Percentiles rank a stretch among this genome's conserved stretches.
Conservation (phyloP, 192 early-diverging fungal species). For the Entomortierella lignicola region DNA sequence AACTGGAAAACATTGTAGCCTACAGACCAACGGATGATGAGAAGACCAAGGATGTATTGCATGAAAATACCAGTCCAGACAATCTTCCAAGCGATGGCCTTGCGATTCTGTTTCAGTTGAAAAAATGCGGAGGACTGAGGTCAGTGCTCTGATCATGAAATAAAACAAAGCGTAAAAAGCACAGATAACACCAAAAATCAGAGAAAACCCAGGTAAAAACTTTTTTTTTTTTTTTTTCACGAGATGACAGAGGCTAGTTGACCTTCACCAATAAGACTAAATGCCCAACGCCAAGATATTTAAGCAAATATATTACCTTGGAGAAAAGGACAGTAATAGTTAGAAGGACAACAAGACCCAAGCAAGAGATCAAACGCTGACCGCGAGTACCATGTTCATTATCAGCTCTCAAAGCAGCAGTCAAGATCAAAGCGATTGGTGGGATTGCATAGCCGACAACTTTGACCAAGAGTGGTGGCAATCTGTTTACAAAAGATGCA, state of each 20-base stretch:
- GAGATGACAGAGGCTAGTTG: no score
- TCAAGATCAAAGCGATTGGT: constrained; percentile 56
- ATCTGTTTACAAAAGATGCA: constrained; percentile 7
- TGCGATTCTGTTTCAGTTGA: constrained; percentile 55
- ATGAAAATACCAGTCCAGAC: constrained; percentile 76
- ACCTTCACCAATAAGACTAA: background rate
- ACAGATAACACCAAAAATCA: no score
- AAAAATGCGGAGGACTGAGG: background rate
- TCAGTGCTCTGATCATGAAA: background rate
- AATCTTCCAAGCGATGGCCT: constrained; percentile 78
- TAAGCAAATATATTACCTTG: constrained; percentile 43
- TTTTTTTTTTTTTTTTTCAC: background rate
- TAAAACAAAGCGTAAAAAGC: no score
- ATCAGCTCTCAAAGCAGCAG: constrained; percentile 67
- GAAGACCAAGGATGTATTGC: constrained; percentile 84
- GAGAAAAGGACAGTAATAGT: constrained; percentile 63
- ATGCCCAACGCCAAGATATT: background rate
- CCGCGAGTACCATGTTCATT: constrained; percentile 65
- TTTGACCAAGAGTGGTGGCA: constrained; percentile 21
- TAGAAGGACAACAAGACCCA: constrained; percentile 75
- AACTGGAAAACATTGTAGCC: constrained; percentile 82
- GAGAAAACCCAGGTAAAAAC: background rate
- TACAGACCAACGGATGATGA: constrained; percentile 77
- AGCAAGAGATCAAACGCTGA: constrained; percentile 78
- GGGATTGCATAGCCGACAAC: constrained; percentile 41